These are phyloP conservation scores for Rhodofomes roseus DNA, from an alignment of 1,284 basidiomycete genomes.

Conservation along the genomic window DNA sequence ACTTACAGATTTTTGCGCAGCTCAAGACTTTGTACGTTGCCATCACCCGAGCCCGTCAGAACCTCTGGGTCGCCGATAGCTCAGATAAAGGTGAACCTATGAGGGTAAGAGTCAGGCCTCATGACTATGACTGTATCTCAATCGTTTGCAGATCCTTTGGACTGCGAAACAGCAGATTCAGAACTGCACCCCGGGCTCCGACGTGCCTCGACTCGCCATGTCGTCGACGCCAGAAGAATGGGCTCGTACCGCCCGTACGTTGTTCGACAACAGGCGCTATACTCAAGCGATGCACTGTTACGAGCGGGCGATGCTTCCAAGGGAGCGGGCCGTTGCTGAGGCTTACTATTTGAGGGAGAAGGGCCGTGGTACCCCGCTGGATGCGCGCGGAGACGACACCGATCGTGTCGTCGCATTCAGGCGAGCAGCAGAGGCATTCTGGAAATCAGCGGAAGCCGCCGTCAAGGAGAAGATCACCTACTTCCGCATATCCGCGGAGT, in stretches of 20 bases:
- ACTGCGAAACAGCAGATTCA: constrained; percentile 38
- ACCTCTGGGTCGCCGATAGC: constrained; percentile 63
- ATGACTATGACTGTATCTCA: not conserved
- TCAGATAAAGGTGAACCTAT: constrained; percentile 56
- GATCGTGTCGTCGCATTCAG: constrained; percentile 35
- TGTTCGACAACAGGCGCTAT: constrained; percentile 57
- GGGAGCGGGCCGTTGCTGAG: constrained; percentile 42
- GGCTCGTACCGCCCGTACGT: constrained; percentile 43
- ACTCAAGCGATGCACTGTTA: constrained; percentile 61
- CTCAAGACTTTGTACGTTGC: constrained; percentile 70
- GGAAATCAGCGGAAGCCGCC: constrained; percentile 34
- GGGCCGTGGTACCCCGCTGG: constrained; percentile 24
- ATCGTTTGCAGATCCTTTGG: constrained; percentile 44
- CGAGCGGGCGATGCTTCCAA: constrained; percentile 43
- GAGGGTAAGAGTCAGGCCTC: constrained; percentile 37
- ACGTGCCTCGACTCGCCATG: constrained; percentile 45
- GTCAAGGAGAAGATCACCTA: constrained; percentile 33
- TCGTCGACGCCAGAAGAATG: constrained; percentile 51
- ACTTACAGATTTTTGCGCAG: constrained; percentile 27
- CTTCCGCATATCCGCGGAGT: constrained; percentile 49
- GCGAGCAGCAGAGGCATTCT: constrained; percentile 48
- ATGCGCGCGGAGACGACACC: constrained; percentile 25
- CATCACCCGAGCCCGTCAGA: constrained; percentile 63
- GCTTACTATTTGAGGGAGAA: constrained; percentile 43
- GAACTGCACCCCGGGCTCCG: constrained; percentile 38